Conservation (phyloP, 306 rosid genomes). For the Casuarina cunninghamiana region DNA sequence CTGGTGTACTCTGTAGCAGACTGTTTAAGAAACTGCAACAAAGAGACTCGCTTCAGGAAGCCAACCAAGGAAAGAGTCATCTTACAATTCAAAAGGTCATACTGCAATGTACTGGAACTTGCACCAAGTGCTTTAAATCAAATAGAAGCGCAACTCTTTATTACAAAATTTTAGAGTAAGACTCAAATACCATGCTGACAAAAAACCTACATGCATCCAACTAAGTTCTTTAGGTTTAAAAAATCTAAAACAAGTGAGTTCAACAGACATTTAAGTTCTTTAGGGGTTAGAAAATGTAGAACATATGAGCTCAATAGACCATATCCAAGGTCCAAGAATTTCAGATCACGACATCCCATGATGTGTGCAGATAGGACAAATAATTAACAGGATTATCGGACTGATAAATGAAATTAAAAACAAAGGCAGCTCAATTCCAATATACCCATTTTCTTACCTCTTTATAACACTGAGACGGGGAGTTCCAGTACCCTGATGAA, state of each 20-base stretch:
- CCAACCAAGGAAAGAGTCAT: slow-evolving; percentile 17
- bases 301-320: neutral
- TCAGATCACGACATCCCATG: neutral
- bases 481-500: neutral
- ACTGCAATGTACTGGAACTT: neutral
- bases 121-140: neutral
- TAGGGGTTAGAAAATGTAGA: slow-evolving; percentile 11
- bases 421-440: neutral
- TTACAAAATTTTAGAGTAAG: neutral
- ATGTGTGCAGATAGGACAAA: neutral
- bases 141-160: neutral
- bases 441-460: neutral
- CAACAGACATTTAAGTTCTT: neutral
- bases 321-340: neutral
- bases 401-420: neutral
- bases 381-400: neutral
- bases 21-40: slow-evolving; percentile 83
- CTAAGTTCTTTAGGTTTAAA: slow-evolving; percentile 12
- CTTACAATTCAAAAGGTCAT: slow-evolving; percentile 2
- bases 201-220: slow-evolving; percentile 10
- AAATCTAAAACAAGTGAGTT: neutral
- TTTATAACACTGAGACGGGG: neutral
- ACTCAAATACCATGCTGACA: neutral
- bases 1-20: slow-evolving; percentile 73
- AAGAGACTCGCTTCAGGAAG: slow-evolving; percentile 36